Evolutionary conservation across 768 basidiomycete genomes (phyloP).

Genomic region (Brasilioporus rufonigricans): DNA sequence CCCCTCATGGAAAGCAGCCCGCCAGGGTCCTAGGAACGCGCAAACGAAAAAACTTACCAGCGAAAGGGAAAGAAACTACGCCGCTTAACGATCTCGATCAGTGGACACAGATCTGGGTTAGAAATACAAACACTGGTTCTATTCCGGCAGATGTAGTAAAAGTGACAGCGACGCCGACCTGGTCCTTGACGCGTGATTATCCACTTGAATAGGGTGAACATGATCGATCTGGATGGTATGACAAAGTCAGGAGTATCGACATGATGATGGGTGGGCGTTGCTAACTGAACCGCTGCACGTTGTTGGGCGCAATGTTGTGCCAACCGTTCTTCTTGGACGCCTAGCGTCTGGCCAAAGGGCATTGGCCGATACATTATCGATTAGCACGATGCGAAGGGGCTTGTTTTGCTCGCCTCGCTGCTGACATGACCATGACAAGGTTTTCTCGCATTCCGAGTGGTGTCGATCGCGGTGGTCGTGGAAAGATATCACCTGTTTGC

Average conservation of each 20-base stretch:
- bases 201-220: background rate
- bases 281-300: slow-evolving; percentile 8
- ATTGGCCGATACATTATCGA: slow-evolving; percentile 21
- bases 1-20: slow-evolving; percentile 26
- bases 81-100: slow-evolving; percentile 14
- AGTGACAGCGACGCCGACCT: slow-evolving; percentile 2
- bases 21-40: slow-evolving; percentile 21
- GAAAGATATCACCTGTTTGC: background rate
- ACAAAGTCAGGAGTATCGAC: background rate
- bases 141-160: slow-evolving; percentile 4
- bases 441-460: background rate
- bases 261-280: slow-evolving; percentile 5
- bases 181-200: background rate
- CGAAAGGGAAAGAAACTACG: slow-evolving; percentile 9
- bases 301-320: slow-evolving; percentile 9
- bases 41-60: slow-evolving; percentile 11
- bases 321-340: slow-evolving; percentile 15
- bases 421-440: slow-evolving; percentile 1
- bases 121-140: slow-evolving; percentile 2
- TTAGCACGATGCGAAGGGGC: slow-evolving; percentile 1
- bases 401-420: background rate
- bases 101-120: slow-evolving; percentile 12
- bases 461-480: slow-evolving; percentile 16
- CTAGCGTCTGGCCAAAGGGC: background rate
- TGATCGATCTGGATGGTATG: slow-evolving; percentile 6